These are phyloP conservation scores for Xylariomycetidae sp. DNA, from an alignment of 2,329 filamentous ascomycete species.

Conservation along the genomic window DNA sequence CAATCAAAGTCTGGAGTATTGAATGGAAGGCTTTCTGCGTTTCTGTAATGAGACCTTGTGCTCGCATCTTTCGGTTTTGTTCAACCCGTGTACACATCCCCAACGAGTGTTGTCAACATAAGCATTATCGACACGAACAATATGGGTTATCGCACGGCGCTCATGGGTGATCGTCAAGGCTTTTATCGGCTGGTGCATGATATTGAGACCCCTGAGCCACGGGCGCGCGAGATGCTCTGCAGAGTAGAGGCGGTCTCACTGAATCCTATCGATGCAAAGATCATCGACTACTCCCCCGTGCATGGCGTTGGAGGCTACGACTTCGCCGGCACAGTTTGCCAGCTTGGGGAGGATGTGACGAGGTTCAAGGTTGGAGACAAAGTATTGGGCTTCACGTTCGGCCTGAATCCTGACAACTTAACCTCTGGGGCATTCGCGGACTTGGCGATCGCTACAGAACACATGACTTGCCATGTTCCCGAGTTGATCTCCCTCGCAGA, in stretches of 20 bases:
- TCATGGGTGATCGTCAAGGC: no score
- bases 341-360: conserved; percentile 3
- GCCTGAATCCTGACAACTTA: background rate
- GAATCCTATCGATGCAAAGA: conserved; percentile 4
- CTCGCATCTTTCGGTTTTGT: no score
- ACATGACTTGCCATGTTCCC: conserved; percentile 4
- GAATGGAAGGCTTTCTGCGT: no score
- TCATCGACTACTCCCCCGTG: background rate
- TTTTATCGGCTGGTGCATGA: background rate
- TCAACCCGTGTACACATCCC: no score
- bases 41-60: no score
- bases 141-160: no score
- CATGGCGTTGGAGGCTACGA: conserved; percentile 4
- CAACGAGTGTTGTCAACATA: no score
- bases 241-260: background rate
- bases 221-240: background rate
- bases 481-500: background rate
- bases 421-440: conserved; percentile 5
- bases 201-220: background rate
- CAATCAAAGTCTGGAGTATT: no score
- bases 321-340: conserved; percentile 3
- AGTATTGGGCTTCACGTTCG: conserved; percentile 2
- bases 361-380: conserved; percentile 4
- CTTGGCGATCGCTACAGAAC: conserved; percentile 1
- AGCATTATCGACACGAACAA: no score